A percentile compares a stretch with the other conserved stretches of the same genome.
phyloP scores from a whole-genome alignment of 2,329 filamentous ascomycete species.

The Allantophomopsis lycopodina region DNA sequence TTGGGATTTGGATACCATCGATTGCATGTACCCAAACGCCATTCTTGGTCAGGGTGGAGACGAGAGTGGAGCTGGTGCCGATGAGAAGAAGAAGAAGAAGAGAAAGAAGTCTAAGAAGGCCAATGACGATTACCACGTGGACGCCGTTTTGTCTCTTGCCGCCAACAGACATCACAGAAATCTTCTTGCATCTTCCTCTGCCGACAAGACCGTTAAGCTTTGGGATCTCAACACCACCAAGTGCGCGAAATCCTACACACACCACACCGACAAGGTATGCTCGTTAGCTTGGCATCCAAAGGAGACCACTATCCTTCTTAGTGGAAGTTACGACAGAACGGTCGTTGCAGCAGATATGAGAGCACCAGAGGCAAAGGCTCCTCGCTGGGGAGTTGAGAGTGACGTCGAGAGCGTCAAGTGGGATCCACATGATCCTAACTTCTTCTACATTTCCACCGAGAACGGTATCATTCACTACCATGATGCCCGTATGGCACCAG shows the following conservation, averaged over 20 bases:
- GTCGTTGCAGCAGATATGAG: conserved; percentile 95
- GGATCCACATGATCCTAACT: conserved; percentile 87
- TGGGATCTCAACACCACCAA: conserved; percentile 91
- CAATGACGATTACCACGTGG: conserved; percentile 87
- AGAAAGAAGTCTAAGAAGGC: conserved; percentile 82
- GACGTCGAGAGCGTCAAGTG: conserved; percentile 88
- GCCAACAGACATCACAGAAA: conserved; percentile 92
- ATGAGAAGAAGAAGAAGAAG: conserved; percentile 60
- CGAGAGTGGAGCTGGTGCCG: conserved; percentile 32
- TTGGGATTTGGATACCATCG: conserved; percentile 91
- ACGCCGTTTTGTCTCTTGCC: conserved; percentile 80
- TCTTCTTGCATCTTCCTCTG: conserved; percentile 84
- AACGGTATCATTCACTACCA: conserved; percentile 85
- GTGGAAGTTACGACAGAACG: conserved; percentile 89
- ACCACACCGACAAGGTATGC: conserved; percentile 97
- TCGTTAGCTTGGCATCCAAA: conserved; percentile 84
- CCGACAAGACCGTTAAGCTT: conserved; percentile 93
- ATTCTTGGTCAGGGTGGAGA: conserved; percentile 67
- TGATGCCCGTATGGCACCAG: conserved; percentile 66
- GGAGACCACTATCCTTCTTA: conserved; percentile 79
- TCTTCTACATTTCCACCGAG: conserved; percentile 92
- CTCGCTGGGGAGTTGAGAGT: conserved; percentile 86
- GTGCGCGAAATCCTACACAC: conserved; percentile 89
- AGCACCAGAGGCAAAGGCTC: conserved; percentile 67
- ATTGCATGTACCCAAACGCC: conserved; percentile 96